Conservation (phyloP, 768 basidiomycete genomes). For the Mycena chlorophos region DNA sequence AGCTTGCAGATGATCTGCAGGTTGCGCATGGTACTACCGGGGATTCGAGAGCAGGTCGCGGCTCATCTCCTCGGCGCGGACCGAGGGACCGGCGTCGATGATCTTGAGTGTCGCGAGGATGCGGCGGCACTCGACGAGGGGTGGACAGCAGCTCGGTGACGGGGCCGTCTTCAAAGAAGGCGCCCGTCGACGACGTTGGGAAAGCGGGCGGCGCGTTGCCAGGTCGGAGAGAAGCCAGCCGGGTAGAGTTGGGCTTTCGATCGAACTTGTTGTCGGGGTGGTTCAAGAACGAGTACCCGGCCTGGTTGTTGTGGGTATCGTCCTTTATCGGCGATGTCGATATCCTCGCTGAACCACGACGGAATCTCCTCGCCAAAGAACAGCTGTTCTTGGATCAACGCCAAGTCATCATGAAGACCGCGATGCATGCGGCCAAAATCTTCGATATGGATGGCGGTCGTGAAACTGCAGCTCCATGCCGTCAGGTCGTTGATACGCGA, state of each 20-base stretch:
- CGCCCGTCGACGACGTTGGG: background rate
- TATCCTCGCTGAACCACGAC: background rate
- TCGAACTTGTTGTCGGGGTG: background rate
- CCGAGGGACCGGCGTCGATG: background rate
- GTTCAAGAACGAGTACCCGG: constrained; percentile 1
- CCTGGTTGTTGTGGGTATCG: background rate
- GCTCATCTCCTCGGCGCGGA: constrained; percentile 1
- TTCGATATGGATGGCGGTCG: background rate
- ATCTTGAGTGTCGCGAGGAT: background rate
- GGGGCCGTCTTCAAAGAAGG: background rate
- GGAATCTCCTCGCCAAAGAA: constrained; percentile 1
- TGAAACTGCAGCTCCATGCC: background rate
- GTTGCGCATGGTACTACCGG: background rate
- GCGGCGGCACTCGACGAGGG: background rate
- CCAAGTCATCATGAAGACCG: background rate
- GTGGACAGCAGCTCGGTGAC: background rate
- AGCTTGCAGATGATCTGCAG: background rate
- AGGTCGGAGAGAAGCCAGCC: background rate
- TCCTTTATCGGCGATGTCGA: constrained; percentile 2
- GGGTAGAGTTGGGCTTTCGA: background rate
- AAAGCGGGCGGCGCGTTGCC: background rate
- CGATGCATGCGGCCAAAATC: background rate
- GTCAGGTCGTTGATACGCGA: background rate
- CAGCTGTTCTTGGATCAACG: background rate
- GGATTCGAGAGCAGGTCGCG: background rate